Conservation (phyloP, 768 basidiomycete species). For the Lentinus tigrinus region DNA sequence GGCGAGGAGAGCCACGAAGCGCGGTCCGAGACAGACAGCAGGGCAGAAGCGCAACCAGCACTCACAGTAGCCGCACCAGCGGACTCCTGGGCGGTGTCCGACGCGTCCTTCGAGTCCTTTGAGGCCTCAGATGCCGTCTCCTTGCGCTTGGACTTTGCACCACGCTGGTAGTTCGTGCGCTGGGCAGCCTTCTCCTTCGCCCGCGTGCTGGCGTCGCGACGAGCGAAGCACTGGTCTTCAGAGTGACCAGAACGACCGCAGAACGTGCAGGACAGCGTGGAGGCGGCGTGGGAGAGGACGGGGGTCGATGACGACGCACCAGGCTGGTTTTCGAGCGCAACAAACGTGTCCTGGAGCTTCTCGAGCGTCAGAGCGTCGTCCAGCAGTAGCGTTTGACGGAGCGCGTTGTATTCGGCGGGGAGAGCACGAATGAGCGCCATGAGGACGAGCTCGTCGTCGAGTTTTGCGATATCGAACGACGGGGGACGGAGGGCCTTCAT, state of each 20-base stretch:
- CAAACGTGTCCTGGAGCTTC: conserved; percentile 10
- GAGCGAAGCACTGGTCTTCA: conserved; percentile 10
- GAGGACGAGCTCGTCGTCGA: conserved; percentile 14
- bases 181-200: conserved; percentile 1
- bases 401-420: neutral
- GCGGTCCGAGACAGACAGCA: neutral
- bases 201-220: neutral
- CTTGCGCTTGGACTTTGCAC: neutral
- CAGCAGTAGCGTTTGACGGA: neutral
- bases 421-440: conserved; percentile 5
- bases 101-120: neutral
- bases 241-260: conserved; percentile 9
- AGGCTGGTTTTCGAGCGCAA: conserved; percentile 11
- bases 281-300: no score
- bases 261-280: conserved; percentile 7
- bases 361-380: conserved; percentile 7
- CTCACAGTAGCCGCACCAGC: neutral
- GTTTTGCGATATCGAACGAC: conserved; percentile 6
- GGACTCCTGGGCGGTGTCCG: neutral
- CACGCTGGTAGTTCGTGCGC: neutral
- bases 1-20: no score
- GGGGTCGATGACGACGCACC: no score
- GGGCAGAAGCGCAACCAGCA: conserved; percentile 6
- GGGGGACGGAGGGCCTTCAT: conserved; percentile 11
- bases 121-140: neutral